A percentile compares a stretch with the other conserved stretches of the same genome.
phyloP scores from a whole-genome alignment of 768 basidiomycete genomes.

The Mycena amicta region DNA sequence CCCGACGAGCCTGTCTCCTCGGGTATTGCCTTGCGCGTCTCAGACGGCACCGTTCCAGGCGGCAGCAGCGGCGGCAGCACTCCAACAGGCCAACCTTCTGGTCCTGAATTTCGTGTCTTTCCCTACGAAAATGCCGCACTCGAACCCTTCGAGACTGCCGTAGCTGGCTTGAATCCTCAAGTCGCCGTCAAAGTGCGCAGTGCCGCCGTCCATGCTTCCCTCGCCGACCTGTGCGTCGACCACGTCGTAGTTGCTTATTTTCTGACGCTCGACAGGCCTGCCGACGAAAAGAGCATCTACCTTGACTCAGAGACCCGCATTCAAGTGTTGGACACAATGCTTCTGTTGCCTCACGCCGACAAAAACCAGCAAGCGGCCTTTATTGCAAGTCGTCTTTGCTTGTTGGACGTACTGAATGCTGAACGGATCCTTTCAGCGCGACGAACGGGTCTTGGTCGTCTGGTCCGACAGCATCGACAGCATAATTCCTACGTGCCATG shows the following conservation, averaged over 20 bases:
- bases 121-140: slow-evolving; percentile 77
- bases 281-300: slow-evolving; percentile 61
- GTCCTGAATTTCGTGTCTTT: slow-evolving; percentile 72
- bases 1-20: slow-evolving; percentile 74
- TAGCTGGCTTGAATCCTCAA: slow-evolving; percentile 73
- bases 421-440: slow-evolving; percentile 57
- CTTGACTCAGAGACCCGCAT: slow-evolving; percentile 85
- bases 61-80: slow-evolving; percentile 18
- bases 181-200: slow-evolving; percentile 82
- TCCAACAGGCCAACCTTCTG: slow-evolving; percentile 12
- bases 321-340: slow-evolving; percentile 80
- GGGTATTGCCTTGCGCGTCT: slow-evolving; percentile 65
- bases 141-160: slow-evolving; percentile 74
- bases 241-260: slow-evolving; percentile 44
- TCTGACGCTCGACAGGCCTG: slow-evolving; percentile 37
- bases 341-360: slow-evolving; percentile 75
- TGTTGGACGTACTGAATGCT: too few relatives aligned
- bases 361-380: slow-evolving; percentile 90
- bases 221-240: slow-evolving; percentile 61
- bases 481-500: slow-evolving; percentile 72
- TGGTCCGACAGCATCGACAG: slow-evolving; percentile 82
- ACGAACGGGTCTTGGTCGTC: slow-evolving; percentile 82
- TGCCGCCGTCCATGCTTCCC: slow-evolving; percentile 78
- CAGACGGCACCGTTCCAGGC: slow-evolving; percentile 35
- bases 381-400: slow-evolving; percentile 52